A percentile compares a stretch with the other conserved stretches of the same genome.
Evolutionary conservation across 768 basidiomycete species (phyloP).

Genomic region (Tylopilus subfusipes): DNA sequence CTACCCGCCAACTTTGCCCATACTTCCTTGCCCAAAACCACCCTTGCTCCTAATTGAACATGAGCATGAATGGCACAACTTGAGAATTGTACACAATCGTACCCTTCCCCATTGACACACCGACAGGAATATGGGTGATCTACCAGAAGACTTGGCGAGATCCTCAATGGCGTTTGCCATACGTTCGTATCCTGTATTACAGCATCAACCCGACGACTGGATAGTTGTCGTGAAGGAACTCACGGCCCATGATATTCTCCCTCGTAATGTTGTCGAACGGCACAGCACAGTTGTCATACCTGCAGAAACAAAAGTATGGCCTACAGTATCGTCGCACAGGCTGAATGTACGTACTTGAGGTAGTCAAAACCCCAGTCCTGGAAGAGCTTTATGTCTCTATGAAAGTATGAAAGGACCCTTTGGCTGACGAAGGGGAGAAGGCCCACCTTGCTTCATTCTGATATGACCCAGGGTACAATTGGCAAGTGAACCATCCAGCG

Average conservation of each 20-base stretch:
- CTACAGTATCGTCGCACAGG: neutral
- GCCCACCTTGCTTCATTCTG: conserved; percentile 54
- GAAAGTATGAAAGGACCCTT: neutral
- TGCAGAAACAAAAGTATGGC: conserved; percentile 17
- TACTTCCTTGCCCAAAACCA: conserved; percentile 59
- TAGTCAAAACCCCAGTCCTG: conserved; percentile 66
- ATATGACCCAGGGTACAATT: conserved; percentile 61
- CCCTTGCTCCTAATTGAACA: conserved; percentile 46
- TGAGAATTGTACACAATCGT: conserved; percentile 13
- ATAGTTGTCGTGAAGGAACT: conserved; percentile 16
- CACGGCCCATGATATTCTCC: conserved; percentile 55
- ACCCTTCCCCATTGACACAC: conserved; percentile 70
- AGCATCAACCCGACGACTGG: neutral
- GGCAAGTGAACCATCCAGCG: conserved; percentile 67
- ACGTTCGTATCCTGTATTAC: conserved; percentile 48
- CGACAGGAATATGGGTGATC: conserved; percentile 55
- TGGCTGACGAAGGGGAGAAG: neutral
- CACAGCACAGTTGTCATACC: conserved; percentile 63
- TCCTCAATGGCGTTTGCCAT: conserved; percentile 58
- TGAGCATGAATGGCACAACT: neutral
- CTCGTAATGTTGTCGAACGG: conserved; percentile 55
- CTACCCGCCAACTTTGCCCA: conserved; percentile 66
- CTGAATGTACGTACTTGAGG: conserved; percentile 45
- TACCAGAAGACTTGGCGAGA: conserved; percentile 45
- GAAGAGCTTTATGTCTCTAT: conserved; percentile 56